Percentiles rank a stretch among this genome's conserved stretches.
These are phyloP conservation scores for Anisodus tanguticus DNA, from an alignment of 257 asterid genomes.

Conservation along the genomic window DNA sequence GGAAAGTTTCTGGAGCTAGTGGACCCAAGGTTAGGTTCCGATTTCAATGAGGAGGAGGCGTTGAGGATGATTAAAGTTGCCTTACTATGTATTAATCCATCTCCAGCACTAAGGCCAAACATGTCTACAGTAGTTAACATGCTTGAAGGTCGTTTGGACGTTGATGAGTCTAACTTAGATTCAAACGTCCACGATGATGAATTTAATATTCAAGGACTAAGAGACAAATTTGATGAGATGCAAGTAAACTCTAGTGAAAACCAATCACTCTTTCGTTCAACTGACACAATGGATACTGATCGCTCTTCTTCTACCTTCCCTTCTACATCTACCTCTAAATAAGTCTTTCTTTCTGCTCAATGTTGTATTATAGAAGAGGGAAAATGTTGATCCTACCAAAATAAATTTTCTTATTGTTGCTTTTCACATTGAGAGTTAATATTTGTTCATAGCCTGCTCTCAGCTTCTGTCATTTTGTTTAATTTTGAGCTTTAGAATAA, in stretches of 20 bases:
- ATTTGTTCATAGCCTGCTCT: neutral
- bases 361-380: neutral
- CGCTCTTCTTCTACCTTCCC: slow-evolving; percentile 27
- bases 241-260: slow-evolving; percentile 35
- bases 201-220: slow-evolving; percentile 42
- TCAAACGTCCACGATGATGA: slow-evolving; percentile 26
- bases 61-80: slow-evolving; percentile 56
- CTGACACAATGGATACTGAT: neutral
- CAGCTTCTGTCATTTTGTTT: neutral
- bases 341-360: slow-evolving; percentile 2
- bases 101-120: slow-evolving; percentile 65
- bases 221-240: slow-evolving; percentile 50
- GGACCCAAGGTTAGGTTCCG: slow-evolving; percentile 52
- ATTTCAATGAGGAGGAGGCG: slow-evolving; percentile 44
- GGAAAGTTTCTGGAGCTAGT: slow-evolving; percentile 55
- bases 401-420: neutral
- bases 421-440: neutral
- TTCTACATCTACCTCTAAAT: slow-evolving; percentile 3
- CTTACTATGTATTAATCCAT: slow-evolving; percentile 60
- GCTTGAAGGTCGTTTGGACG: slow-evolving; percentile 51
- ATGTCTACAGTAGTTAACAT: slow-evolving; percentile 61
- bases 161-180: slow-evolving; percentile 2
- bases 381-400: neutral
- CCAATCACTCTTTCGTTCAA: slow-evolving; percentile 14
- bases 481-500: neutral